These are phyloP conservation scores for Penicillium ochrochloron DNA, from an alignment of 495 filamentous ascomycete genomes.

Conservation along the genomic window DNA sequence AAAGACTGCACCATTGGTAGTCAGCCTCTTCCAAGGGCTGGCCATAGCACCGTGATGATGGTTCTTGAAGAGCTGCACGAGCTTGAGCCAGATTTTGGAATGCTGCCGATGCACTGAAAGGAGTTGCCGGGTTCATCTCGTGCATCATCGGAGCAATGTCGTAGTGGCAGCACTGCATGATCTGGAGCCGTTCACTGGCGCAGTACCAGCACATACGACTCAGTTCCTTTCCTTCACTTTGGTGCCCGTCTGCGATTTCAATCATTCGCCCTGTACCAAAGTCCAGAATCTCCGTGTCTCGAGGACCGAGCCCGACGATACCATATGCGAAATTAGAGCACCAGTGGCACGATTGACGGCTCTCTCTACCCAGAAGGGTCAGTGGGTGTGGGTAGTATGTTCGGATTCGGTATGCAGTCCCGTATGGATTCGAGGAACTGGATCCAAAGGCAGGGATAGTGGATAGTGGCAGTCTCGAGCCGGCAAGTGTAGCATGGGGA, in stretches of 20 bases:
- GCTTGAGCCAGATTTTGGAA: not conserved
- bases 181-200: not conserved
- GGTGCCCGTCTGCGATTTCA: constrained; percentile 11
- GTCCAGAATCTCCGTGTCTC: constrained; percentile 10
- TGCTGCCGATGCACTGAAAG: not conserved
- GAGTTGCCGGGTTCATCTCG: not conserved
- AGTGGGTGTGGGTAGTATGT: constrained; percentile 16
- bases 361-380: not conserved
- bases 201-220: constrained; percentile 20
- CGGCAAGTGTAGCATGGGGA: not conserved
- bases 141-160: not conserved
- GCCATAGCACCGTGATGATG: not conserved
- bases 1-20: constrained; percentile 18
- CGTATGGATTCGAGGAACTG: not conserved
- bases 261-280: not conserved
- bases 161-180: constrained; percentile 15
- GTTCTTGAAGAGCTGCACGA: not conserved
- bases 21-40: not conserved
- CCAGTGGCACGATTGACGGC: constrained; percentile 16
- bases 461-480: not conserved
- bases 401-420: not conserved
- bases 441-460: not conserved
- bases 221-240: constrained; percentile 13
- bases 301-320: constrained; percentile 12
- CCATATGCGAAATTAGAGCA: constrained; percentile 25